phyloP scores from a whole-genome alignment of 257 asterid genomes.

The Knoxia roxburghii region DNA sequence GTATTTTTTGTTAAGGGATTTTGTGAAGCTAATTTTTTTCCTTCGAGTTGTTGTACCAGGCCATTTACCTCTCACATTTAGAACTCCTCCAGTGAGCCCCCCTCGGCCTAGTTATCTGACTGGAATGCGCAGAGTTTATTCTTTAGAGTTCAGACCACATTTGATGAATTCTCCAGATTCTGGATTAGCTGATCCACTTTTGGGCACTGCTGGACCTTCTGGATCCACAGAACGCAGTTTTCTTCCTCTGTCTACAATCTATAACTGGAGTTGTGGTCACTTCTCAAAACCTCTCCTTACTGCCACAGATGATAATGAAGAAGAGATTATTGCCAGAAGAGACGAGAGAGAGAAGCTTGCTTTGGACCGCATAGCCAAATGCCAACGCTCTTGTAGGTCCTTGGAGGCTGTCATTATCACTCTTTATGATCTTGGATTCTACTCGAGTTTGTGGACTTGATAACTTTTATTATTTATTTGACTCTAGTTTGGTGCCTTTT shows the following conservation, averaged over 20 bases:
- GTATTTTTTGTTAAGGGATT: constrained; percentile 5
- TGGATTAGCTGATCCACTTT: constrained; percentile 92
- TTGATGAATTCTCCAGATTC: constrained; percentile 81
- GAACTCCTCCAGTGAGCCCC: constrained; percentile 99
- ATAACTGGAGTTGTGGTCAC: constrained; percentile 96
- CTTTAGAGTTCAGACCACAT: constrained; percentile 95
- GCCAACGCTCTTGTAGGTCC: constrained; percentile 79
- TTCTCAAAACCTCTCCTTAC: constrained; percentile 98
- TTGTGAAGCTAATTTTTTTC: neutral
- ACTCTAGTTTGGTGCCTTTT: constrained; percentile 6
- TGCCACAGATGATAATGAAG: constrained; percentile 78
- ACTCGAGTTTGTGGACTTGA: constrained; percentile 5
- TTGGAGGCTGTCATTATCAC: neutral
- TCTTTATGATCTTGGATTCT: neutral
- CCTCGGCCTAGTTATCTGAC: constrained; percentile 89
- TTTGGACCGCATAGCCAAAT: constrained; percentile 71
- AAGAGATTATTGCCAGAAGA: constrained; percentile 72
- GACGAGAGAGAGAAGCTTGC: constrained; percentile 85
- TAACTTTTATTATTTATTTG: neutral
- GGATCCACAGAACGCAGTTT: constrained; percentile 83
- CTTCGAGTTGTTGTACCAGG: constrained; percentile 39
- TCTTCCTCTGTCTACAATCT: constrained; percentile 89
- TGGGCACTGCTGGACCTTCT: constrained; percentile 71
- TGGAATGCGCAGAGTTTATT: constrained; percentile 91
- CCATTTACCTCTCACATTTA: constrained; percentile 80